Evolutionary conservation across 352 stramenopile species (phyloP), one percentile per base, ranked within the genome.

Genomic region (Phytophthora podocarpi): DNA sequence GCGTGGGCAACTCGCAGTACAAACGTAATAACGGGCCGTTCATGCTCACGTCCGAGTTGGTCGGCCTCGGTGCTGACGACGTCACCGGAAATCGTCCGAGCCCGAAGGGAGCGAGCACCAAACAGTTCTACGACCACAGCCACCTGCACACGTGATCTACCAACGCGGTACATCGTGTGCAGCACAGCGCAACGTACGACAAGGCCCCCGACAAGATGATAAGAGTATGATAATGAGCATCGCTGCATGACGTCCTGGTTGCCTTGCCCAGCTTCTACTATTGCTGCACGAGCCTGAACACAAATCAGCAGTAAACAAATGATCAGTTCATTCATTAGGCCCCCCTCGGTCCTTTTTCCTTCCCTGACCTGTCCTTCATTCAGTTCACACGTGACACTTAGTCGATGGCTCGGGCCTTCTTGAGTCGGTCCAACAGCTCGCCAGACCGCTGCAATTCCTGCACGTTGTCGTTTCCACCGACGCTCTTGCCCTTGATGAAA

Each of bases 391-490:
- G 13, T 42, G 11, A 23, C 20, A 20, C 16, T 66, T 76, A 83
- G 28, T 67, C 55, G 43, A 95, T 81, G 16, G 76, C 84, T 16
- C 74, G 74, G 6, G 82, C 85, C 27, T 69, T 63, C 58, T 88
- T 83, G 42, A 99, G 79, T 39, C 97, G 82, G 56, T 96, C 70
- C 66, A 90, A 54, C 28, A 99, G 73, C 52, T 98, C 88, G 53
- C 97, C 97, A 31, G 72, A 91, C 39, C 80, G 73, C 31, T 85
- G 79, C 52, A 98, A 78, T 28, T 73, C 76, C 53, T 97, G 85
- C 5, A 93, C 97, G 52, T 98, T 90, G 74, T 99, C 96, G 56
- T 97, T 94, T 35, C 97, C 97, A 55, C 97, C 97, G 46, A 99
- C 84, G 74, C 93, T 96, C 60, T 98, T 91, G 50, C 93, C 93